Percentiles rank a stretch among this genome's conserved stretches.
phyloP scores from a whole-genome alignment of 2,329 filamentous ascomycete genomes.

The Fusarium torulosum region DNA sequence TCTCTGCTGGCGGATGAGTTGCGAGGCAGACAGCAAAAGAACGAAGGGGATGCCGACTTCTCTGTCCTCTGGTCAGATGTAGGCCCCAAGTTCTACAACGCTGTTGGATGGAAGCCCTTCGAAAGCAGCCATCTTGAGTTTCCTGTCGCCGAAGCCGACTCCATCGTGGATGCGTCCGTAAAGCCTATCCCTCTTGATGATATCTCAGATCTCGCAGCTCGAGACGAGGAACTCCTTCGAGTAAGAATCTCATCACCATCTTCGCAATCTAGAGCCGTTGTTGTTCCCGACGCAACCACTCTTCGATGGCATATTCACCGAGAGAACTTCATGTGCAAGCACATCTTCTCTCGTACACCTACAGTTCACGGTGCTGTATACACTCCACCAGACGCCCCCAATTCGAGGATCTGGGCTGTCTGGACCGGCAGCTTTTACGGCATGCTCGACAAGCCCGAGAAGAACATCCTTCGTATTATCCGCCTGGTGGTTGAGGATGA shows the following conservation, averaged over 20 bases:
- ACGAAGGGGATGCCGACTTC: conserved; percentile 64
- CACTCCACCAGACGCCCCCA: conserved; percentile 58
- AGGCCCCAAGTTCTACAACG: conserved; percentile 84
- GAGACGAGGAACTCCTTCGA: conserved; percentile 74
- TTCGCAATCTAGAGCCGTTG: conserved; percentile 51
- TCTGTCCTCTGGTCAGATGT: conserved; percentile 90
- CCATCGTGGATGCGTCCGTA: conserved; percentile 47
- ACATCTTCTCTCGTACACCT: conserved; percentile 69
- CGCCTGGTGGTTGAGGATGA: conserved; percentile 75
- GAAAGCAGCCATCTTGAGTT: conserved; percentile 79
- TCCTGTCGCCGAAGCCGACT: conserved; percentile 49
- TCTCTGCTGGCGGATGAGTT: conserved; percentile 68
- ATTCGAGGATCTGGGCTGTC: conserved; percentile 76
- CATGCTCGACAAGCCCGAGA: conserved; percentile 63
- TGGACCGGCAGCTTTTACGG: conserved; percentile 78
- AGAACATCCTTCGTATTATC: conserved; percentile 77
- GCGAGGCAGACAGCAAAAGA: conserved; percentile 42
- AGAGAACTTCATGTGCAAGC: conserved; percentile 80
- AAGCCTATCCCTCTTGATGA: conserved; percentile 68
- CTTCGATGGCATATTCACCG: conserved; percentile 75
- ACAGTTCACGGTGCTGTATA: conserved; percentile 78
- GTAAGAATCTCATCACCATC: conserved; percentile 58
- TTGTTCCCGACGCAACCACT: conserved; percentile 51
- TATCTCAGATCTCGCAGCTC: conserved; percentile 70
- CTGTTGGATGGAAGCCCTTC: conserved; percentile 81